Percentiles rank a stretch among this genome's conserved stretches.
These are phyloP conservation scores for Xylaria sp. DNA, from an alignment of 2,329 filamentous ascomycete genomes.

Conservation along the genomic window DNA sequence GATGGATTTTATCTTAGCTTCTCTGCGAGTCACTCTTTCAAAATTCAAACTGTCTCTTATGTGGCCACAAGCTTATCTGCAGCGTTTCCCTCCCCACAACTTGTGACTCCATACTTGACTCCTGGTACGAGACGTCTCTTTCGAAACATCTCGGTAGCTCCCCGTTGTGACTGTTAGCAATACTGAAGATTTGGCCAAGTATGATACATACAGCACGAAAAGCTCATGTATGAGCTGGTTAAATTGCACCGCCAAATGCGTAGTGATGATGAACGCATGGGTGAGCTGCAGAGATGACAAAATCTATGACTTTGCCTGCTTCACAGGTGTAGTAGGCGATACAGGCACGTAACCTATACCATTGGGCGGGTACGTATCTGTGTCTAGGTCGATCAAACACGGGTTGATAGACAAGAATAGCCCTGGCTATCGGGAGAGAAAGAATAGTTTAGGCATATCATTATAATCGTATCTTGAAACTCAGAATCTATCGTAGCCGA, in stretches of 20 bases:
- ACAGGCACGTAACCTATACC: not conserved
- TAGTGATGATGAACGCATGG: not conserved
- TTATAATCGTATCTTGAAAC: slow-evolving; percentile 10
- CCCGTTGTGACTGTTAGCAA: not conserved
- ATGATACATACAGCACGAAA: no score
- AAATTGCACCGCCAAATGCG: no score
- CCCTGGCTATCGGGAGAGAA: no score
- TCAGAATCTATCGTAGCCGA: not conserved
- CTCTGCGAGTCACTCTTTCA: slow-evolving; percentile 33
- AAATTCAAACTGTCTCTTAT: slow-evolving; percentile 27
- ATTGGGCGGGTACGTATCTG: not conserved
- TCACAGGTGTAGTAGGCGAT: not conserved
- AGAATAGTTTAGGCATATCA: slow-evolving; percentile 12
- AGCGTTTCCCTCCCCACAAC: not conserved
- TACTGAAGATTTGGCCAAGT: no score
- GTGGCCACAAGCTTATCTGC: slow-evolving; percentile 6
- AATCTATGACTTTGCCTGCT: not conserved
- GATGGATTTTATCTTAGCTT: slow-evolving; percentile 1
- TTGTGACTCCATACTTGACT: not conserved
- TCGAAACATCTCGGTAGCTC: no score
- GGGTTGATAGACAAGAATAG: not conserved
- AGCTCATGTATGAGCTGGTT: no score
- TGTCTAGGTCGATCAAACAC: not conserved
- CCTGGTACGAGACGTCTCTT: not conserved
- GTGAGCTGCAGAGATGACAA: not conserved